Conservation (phyloP, 202 grass and related monocot species). For the Panicum hallii region DNA sequence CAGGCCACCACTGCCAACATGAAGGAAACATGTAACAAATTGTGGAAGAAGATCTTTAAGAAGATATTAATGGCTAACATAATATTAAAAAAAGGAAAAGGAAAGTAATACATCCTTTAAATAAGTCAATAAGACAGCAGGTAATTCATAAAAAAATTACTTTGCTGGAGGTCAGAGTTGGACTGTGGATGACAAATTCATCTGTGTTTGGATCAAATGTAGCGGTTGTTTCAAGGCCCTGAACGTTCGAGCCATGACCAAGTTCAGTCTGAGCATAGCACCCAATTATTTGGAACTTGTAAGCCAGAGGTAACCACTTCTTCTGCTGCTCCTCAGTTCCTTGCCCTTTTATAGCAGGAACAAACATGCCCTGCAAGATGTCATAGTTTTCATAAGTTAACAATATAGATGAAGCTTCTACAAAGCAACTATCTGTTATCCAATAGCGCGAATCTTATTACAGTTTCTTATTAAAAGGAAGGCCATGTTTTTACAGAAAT, state of each 20-base stretch:
- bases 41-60: neutral
- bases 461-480: neutral
- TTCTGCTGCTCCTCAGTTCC: constrained; percentile 92
- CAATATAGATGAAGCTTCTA: neutral
- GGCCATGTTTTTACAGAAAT: constrained; percentile 3
- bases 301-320: constrained; percentile 91
- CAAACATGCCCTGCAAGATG: constrained; percentile 87
- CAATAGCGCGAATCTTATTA: neutral
- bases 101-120: neutral
- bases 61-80: neutral
- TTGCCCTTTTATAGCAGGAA: constrained; percentile 98
- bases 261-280: constrained; percentile 99
- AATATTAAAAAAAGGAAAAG: constrained; percentile 6
- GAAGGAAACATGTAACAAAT: constrained; percentile 34
- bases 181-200: constrained; percentile 97
- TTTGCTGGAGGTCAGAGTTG: constrained; percentile 96
- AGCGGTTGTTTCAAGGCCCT: constrained; percentile 98
- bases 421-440: neutral
- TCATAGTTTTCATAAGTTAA: neutral
- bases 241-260: constrained; percentile 97
- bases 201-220: constrained; percentile 85
- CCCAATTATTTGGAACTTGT: constrained; percentile 94
- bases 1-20: constrained; percentile 94
- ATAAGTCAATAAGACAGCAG: constrained; percentile 15
- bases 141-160: constrained; percentile 46